Conservation (phyloP, 805 yeast genomes). For the Pichia paraexigua region DNA sequence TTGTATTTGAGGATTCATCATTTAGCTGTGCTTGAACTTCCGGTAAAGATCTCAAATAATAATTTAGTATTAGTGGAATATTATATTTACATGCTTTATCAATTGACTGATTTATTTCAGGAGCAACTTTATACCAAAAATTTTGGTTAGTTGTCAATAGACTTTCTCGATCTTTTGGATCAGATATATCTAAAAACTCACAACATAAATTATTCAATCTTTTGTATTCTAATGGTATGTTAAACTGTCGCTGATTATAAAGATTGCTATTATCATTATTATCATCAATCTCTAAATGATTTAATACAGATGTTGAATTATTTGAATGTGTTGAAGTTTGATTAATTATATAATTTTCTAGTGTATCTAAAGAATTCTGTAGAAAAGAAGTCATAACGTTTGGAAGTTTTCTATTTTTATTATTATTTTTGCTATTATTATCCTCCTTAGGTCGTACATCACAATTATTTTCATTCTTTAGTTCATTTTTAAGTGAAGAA, state of each 20-base stretch:
- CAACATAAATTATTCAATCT: background rate
- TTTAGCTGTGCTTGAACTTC: background rate
- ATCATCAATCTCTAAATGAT: background rate
- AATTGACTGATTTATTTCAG: conserved; percentile 1
- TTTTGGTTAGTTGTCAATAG: background rate
- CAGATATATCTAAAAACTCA: conserved; percentile 6
- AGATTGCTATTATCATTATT: background rate
- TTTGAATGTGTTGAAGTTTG: background rate
- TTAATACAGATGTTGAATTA: background rate
- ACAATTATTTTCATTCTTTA: background rate
- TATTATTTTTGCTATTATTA: background rate
- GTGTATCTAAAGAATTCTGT: conserved; percentile 1
- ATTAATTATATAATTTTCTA: conserved; percentile 4
- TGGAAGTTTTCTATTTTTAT: background rate
- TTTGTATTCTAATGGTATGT: background rate
- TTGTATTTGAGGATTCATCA: background rate
- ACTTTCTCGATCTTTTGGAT: background rate
- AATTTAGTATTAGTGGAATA: conserved; percentile 4
- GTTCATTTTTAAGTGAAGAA: background rate
- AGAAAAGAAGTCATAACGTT: conserved; percentile 2
- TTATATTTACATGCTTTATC: background rate
- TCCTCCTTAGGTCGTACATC: background rate
- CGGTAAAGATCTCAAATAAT: conserved; percentile 5
- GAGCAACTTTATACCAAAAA: background rate
- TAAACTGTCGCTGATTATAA: background rate